Evolutionary conservation across 148 eudicot species (phyloP).

Genomic region (Fagopyrum esculentum): DNA sequence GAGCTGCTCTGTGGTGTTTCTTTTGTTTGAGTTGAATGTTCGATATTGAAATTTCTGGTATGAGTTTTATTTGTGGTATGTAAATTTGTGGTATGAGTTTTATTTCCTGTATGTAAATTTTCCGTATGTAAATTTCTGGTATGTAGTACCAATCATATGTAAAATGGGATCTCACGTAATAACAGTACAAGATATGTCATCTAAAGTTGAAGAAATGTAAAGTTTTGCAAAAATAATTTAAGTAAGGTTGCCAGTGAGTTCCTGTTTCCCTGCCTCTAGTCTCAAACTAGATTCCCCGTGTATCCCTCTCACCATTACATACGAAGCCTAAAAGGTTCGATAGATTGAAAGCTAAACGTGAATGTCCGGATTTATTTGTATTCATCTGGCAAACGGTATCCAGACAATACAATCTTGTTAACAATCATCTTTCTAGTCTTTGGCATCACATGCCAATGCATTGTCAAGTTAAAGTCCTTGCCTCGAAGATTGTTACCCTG

Average conservation of each 20-base stretch:
- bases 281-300: not conserved
- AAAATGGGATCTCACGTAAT: not conserved
- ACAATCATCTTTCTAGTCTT: slow-evolving; percentile 97
- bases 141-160: no score
- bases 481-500: slow-evolving; percentile 86
- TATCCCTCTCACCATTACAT: slow-evolving; percentile 2
- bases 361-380: slow-evolving; percentile 33
- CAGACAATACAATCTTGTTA: slow-evolving; percentile 63
- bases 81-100: no score
- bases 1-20: no score
- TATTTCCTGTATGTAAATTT: no score
- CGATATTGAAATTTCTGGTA: no score
- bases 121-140: no score
- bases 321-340: not conserved
- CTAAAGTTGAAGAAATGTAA: not conserved
- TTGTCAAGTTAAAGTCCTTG: slow-evolving; percentile 72
- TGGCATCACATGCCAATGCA: slow-evolving; percentile 99
- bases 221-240: not conserved
- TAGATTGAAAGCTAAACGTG: not conserved
- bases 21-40: no score
- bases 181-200: not conserved
- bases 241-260: not conserved
- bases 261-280: not conserved
- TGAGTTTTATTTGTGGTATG: no score
- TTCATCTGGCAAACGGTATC: slow-evolving; percentile 57